Base-by-base conservation (phyloP, 1,284 basidiomycete species). In the Papiliotrema nemorosa region DNA sequence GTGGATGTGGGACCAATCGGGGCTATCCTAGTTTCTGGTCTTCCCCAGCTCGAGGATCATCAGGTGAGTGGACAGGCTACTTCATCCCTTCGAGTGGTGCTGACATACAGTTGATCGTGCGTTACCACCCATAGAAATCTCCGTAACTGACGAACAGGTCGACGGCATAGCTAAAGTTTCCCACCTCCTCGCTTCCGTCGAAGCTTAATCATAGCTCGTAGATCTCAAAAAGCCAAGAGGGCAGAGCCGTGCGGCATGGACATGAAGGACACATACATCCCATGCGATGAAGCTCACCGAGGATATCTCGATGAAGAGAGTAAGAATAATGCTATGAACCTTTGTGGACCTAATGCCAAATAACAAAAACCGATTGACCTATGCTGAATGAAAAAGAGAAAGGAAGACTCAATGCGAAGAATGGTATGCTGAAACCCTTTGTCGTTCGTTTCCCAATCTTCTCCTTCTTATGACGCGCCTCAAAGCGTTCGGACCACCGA, bases 1-100 rank as follows among this genome's bases (percentile, higher is more conserved):
- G 53, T 52, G 34, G 54, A 54, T 18, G 57, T 60, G 0, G 62
- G 60, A 6, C 72, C 74, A 12, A 59, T 75, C 24, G 74, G 70
- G 7, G 68, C 63, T 27, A 73, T 76, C 29, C 60, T 73, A 38
- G 74, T 76, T 6, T 72, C 70, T n/a, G 74, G 74, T 6, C 59
- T 75, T 36, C 66, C 67, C 4, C 72, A 75, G 50, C 59, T 67
- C 22, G 64, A 69, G 43, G 74, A 75, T 50, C 74, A 75, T 53
- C 73, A 74, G 64, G 62, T 69, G 37, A 42, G 59, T 52, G 3
- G 18, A 2, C 18, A 12, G 3, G 12, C 18, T 42, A n/a, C 35
- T 9, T 5, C 33, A 18, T 18, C 27, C 42, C 36, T 7, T 10
- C 2, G 31, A 53, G 48, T 53, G 54, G 18, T 33, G 25, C 42